Evolutionary conservation across 805 yeast species (phyloP).

Genomic region (Nakazawaea ishiwadae): DNA sequence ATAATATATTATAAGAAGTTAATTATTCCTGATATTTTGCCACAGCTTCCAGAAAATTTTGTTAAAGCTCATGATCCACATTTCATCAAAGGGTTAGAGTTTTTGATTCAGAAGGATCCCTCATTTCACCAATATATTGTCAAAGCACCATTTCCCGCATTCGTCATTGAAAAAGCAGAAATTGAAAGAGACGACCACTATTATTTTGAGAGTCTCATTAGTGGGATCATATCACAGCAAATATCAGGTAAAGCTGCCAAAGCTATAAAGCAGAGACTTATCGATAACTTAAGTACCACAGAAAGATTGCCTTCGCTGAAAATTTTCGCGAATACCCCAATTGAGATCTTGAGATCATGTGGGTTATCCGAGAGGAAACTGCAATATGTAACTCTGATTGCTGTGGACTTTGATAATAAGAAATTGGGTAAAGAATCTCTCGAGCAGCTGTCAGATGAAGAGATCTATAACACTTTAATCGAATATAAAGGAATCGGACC

Average conservation of each 20-base stretch:
- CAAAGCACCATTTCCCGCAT: constrained; percentile 3
- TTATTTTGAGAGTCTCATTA: constrained; percentile 37
- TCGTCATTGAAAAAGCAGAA: constrained; percentile 4
- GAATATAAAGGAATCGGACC: constrained; percentile 67
- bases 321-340: constrained; percentile 32
- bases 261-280: constrained; percentile 51
- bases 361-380: constrained; percentile 72
- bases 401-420: constrained; percentile 45
- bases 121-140: constrained; percentile 14
- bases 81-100: constrained; percentile 21
- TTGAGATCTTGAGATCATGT: constrained; percentile 49
- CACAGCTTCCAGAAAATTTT: constrained; percentile 14
- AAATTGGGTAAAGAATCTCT: constrained; percentile 33
- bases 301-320: constrained; percentile 47
- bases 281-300: constrained; percentile 26
- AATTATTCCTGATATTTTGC: background rate
- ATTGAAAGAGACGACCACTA: constrained; percentile 17
- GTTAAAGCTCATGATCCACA: constrained; percentile 15
- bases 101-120: constrained; percentile 22
- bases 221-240: constrained; percentile 65
- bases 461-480: constrained; percentile 42
- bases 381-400: constrained; percentile 53
- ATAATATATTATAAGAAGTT: constrained; percentile 17
- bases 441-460: constrained; percentile 33
- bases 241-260: constrained; percentile 78